phyloP scores from a whole-genome alignment of 176 grass and related monocot species.

The Carex scoparia region DNA sequence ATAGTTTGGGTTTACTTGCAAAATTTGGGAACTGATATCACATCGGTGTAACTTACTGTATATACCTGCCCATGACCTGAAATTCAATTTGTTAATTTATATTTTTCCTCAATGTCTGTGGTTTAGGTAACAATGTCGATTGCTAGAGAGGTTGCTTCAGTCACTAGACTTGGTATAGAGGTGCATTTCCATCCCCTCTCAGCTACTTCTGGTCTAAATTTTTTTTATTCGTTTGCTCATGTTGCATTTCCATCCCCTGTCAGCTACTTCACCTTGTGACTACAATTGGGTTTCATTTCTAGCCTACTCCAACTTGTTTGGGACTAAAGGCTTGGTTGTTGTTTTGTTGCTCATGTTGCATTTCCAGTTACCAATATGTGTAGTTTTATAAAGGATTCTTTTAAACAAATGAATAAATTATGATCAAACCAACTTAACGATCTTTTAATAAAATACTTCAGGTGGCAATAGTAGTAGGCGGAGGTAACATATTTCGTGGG shows the following conservation, averaged over 20 bases:
- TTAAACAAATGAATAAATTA: background rate
- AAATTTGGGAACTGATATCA: background rate
- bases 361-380: background rate
- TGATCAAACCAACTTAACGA: background rate
- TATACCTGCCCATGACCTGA: background rate
- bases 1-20: background rate
- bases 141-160: conserved; percentile 94
- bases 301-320: too few species aligned
- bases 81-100: conserved; percentile 13
- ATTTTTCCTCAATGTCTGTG: background rate
- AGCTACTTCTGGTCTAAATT: background rate
- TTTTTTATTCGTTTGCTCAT: background rate
- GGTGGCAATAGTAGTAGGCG: conserved; percentile 97
- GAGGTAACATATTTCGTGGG: conserved; percentile 95
- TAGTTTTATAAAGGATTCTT: background rate
- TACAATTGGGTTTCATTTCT: too few species aligned
- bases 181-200: conserved; percentile 29
- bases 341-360: too few species aligned
- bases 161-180: conserved; percentile 93
- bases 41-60: background rate
- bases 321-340: too few species aligned
- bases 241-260: too few species aligned
- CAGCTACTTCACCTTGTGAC: too few species aligned
- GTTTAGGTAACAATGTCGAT: conserved; percentile 93
- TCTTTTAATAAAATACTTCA: conserved; percentile 18